Base-by-base conservation (phyloP, 2,329 filamentous ascomycete species). In the Rutstroemia sp. region DNA sequence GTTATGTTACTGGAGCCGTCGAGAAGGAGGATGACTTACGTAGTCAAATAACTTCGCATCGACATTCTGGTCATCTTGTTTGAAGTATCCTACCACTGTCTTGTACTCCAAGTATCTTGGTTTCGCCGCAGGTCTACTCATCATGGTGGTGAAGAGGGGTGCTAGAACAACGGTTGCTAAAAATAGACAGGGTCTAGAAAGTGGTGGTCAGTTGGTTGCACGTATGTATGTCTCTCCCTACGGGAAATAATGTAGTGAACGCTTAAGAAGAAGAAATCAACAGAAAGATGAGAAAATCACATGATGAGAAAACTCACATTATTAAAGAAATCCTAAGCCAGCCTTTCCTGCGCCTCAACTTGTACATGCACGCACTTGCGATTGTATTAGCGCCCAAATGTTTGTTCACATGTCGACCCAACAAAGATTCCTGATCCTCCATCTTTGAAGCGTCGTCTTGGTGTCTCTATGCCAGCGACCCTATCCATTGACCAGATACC, bases 1-100 rank as follows among this genome's bases (percentile, higher is more conserved):
- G 23, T 3, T 2, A 23, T 21, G 19, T 46, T 14, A 14, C 9
- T 10, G 19, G 10, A 23, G 19, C 1, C 9, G 21, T 5, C 2
- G 3, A 14, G 16, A 25, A 25, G 5, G 21, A 10, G 71, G 85
- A 86, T 59, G 72, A 71, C 76, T 66, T 69, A 87, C 85, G 64
- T 86, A 88, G 70, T 87, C 82, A 69, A 87, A 88, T 1, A 70
- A 76, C 4, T 68, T 72, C 1, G 82, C 71, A 54, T 82, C 71
- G 0, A 84, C 88, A 9, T 72, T 66, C 0, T 75, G 68, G 30
- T 86, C 77, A 65, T 87, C 84, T 65, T 88, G 85, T 23, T 81
- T 71, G 63, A 88, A 88, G 67, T 83, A 82, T 0, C 82, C 84
- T 0, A 75, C 72, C 3, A 87, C 76, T 0, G 83, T 80, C 0